Conservation (phyloP, 106 monocot species). For the Platanthera zijinensis region DNA sequence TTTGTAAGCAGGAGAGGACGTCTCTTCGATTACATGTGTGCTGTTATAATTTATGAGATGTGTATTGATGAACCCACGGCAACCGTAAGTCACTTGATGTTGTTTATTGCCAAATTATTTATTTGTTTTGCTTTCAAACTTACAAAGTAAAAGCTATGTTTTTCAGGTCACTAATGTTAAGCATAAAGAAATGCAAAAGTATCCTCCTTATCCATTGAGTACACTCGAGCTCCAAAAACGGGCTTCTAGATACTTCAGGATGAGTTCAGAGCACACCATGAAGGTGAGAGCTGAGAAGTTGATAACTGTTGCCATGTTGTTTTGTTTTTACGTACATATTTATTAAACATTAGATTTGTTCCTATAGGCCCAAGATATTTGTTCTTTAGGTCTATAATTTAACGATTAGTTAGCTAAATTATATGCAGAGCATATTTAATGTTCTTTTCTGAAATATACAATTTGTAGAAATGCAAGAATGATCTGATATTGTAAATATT, state of each 20-base stretch:
- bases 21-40: constrained; percentile 78
- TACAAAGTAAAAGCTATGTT: not conserved
- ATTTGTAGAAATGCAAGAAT: no score
- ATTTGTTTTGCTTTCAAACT: not conserved
- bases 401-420: not conserved
- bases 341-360: not conserved
- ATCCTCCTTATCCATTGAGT: constrained; percentile 94
- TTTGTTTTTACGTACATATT: not conserved
- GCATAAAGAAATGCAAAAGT: constrained; percentile 76
- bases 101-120: constrained; percentile 6
- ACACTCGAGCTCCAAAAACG: constrained; percentile 96
- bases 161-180: constrained; percentile 72
- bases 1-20: constrained; percentile 55
- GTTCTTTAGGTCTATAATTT: not conserved
- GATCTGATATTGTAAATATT: no score
- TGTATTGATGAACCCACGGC: constrained; percentile 88
- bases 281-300: constrained; percentile 63
- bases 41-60: constrained; percentile 91
- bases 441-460: no score
- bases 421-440: not conserved
- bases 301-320: not conserved
- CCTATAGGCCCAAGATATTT: not conserved
- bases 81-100: constrained; percentile 46
- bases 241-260: constrained; percentile 95
- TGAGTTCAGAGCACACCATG: constrained; percentile 95